Evolutionary conservation across 148 eudicot species (phyloP).

Genomic region (Drosera capensis): DNA sequence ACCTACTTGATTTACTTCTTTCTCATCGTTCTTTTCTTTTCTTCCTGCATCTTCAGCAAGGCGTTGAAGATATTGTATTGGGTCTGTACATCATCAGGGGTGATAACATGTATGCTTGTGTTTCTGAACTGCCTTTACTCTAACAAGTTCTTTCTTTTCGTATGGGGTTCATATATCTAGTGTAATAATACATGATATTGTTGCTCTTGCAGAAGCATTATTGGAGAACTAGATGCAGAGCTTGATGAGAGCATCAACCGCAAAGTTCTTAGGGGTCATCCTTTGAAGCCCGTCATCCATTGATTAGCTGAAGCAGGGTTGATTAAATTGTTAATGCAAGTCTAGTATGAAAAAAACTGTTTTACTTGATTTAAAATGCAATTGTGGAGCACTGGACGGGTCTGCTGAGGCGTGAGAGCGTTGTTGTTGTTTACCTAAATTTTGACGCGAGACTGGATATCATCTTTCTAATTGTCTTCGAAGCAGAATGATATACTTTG

Average conservation of each 20-base stretch:
- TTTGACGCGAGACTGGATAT: no score
- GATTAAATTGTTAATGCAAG: background rate
- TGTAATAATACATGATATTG: background rate
- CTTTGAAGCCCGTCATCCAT: constrained; percentile 70
- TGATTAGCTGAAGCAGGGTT: constrained; percentile 11
- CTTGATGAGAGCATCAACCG: constrained; percentile 58
- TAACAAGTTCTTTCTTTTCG: background rate
- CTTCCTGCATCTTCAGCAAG: constrained; percentile 50
- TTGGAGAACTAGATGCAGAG: constrained; percentile 86
- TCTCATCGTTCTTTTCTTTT: background rate
- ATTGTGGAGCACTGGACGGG: no score
- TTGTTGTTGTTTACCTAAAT: background rate
- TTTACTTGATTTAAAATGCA: no score
- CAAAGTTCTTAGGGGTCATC: constrained; percentile 66
- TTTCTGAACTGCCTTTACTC: background rate
- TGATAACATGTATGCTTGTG: constrained; percentile 66
- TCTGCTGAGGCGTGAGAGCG: background rate
- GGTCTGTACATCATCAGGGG: constrained; percentile 95
- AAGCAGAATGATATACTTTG: no score
- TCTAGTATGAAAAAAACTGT: background rate
- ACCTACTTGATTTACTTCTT: background rate
- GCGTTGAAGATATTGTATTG: constrained; percentile 82
- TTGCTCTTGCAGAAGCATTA: constrained; percentile 49
- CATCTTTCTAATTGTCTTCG: no score
- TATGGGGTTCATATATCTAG: background rate